These are phyloP conservation scores for Scenedesmus sp. DNA, from an alignment of 163 green algal genomes.

Conservation along the genomic window DNA sequence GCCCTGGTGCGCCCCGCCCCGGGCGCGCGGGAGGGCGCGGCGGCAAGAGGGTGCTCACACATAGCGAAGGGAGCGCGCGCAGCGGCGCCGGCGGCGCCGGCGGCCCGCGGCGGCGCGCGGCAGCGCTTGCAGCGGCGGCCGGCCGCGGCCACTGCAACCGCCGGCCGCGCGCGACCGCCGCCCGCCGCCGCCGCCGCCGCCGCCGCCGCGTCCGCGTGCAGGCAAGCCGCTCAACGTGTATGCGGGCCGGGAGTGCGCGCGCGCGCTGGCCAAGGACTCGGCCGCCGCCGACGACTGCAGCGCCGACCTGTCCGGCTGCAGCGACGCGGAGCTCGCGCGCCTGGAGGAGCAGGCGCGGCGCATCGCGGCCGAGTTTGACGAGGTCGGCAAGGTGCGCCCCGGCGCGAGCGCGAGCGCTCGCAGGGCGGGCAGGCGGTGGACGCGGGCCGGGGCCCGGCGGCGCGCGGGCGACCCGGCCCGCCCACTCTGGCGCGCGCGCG, in stretches of 20 bases:
- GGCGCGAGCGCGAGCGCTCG: too few relatives aligned
- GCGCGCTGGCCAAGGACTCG: slow-evolving; percentile 81
- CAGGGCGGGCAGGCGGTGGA: too few relatives aligned
- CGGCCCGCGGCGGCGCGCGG: too few relatives aligned
- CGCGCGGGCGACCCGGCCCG: too few relatives aligned
- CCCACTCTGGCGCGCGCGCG: not conserved
- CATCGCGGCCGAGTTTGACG: slow-evolving; percentile 50
- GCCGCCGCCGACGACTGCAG: slow-evolving; percentile 63
- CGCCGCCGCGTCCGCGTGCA: slow-evolving; percentile 11
- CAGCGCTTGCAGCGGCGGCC: too few relatives aligned
- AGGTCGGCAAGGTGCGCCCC: slow-evolving; percentile 69
- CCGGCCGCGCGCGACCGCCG: too few relatives aligned
- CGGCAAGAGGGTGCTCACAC: not conserved
- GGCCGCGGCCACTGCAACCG: too few relatives aligned
- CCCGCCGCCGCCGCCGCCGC: not conserved
- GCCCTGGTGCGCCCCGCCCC: too few relatives aligned
- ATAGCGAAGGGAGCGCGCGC: too few relatives aligned
- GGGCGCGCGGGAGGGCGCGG: too few relatives aligned
- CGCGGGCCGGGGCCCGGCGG: too few relatives aligned
- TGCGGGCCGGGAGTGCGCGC: slow-evolving; percentile 77
- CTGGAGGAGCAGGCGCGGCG: slow-evolving; percentile 53
- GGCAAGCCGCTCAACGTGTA: slow-evolving; percentile 67
- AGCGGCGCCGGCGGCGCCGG: too few relatives aligned
- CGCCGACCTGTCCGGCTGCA: slow-evolving; percentile 70
- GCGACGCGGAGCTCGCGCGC: slow-evolving; percentile 60